A percentile compares a stretch with the other conserved stretches of the same genome.
These are phyloP conservation scores for Monilinia fructigena DNA, from an alignment of 2,329 filamentous ascomycete species.

Conservation along the genomic window DNA sequence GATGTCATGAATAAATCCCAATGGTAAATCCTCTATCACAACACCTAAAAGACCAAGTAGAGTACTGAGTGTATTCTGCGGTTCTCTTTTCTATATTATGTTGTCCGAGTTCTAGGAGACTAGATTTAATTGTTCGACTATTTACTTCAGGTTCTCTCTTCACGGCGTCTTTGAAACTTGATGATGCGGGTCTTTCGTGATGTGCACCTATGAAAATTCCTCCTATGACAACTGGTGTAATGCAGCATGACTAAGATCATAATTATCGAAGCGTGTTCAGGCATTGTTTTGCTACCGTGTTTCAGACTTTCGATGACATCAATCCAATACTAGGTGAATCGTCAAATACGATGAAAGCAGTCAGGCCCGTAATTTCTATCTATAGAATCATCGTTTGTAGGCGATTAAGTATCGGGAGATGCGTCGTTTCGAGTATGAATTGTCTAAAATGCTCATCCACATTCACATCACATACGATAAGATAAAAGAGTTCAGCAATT, in stretches of 20 bases:
- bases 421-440: not conserved
- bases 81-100: too few relatives aligned
- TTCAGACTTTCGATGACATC: not conserved
- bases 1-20: too few relatives aligned
- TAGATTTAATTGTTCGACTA: not conserved
- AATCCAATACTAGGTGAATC: not conserved
- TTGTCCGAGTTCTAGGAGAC: too few relatives aligned
- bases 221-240: not conserved
- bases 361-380: accelerated
- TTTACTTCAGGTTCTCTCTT: not conserved
- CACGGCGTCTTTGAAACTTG: too few relatives aligned
- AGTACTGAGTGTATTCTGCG: too few relatives aligned
- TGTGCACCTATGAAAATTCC: not conserved
- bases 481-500: not conserved
- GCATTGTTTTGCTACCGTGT: not conserved
- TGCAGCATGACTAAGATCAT: not conserved
- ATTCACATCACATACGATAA: too few relatives aligned
- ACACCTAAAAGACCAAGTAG: too few relatives aligned
- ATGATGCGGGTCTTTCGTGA: accelerated
- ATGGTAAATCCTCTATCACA: too few relatives aligned
- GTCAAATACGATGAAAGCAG: too few relatives aligned
- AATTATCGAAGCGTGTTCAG: too few relatives aligned
- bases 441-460: too few relatives aligned
- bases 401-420: not conserved
- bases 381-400: accelerated